Conservation (phyloP, 192 early-diverging fungal species). For the Umbelopsis sp. region DNA sequence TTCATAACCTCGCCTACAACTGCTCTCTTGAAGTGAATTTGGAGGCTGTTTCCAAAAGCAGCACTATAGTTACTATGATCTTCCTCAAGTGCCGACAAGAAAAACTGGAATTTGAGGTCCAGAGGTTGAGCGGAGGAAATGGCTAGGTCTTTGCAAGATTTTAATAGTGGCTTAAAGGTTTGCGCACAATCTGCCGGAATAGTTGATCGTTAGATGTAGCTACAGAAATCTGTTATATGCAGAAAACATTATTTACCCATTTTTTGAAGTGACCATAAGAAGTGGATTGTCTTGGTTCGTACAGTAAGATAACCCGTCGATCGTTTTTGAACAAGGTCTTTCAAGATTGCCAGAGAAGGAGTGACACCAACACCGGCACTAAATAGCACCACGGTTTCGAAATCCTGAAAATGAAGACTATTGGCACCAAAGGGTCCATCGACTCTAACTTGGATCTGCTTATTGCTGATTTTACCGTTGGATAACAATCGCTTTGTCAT, state of each 20-base stretch:
- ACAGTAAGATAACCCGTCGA: constrained; percentile 27
- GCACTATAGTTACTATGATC: not conserved
- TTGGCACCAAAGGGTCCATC: constrained; percentile 47
- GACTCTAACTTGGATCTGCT: not conserved
- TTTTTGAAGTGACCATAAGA: constrained; percentile 42
- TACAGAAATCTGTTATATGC: not conserved
- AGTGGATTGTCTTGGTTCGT: constrained; percentile 35
- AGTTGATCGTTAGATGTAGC: not conserved
- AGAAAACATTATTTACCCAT: constrained; percentile 27
- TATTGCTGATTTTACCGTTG: not conserved
- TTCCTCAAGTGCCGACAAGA: constrained; percentile 22
- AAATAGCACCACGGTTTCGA: constrained; percentile 26
- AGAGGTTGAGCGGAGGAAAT: constrained; percentile 18
- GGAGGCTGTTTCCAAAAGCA: not conserved
- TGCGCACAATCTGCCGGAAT: constrained; percentile 18
- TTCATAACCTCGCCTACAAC: not conserved
- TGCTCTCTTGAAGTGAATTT: not conserved
- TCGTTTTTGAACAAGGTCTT: constrained; percentile 38
- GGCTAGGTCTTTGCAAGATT: constrained; percentile 18
- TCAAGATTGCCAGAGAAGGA: constrained; percentile 39
- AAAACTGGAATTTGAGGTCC: constrained; percentile 18
- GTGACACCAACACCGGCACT: constrained; percentile 47
- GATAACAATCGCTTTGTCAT: constrained; percentile 29
- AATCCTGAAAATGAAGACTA: constrained; percentile 33
- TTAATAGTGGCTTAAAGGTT: constrained; percentile 19